phyloP scores from a whole-genome alignment of 2,329 filamentous ascomycete genomes.

The Xylaria arbuscula region DNA sequence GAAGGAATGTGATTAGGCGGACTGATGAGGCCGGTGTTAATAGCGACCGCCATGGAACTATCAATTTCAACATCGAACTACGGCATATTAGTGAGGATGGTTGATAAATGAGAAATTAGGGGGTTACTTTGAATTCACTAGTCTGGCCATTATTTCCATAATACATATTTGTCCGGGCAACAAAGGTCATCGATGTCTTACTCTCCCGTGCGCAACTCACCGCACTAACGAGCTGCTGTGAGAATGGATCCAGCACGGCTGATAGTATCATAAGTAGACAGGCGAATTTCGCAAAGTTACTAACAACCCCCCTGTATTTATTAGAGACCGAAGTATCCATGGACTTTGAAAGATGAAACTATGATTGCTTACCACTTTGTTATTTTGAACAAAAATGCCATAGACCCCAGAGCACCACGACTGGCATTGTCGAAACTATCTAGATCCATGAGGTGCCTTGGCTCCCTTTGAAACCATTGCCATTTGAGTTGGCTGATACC shows the following conservation, averaged over 20 bases:
- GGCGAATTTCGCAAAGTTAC: background rate
- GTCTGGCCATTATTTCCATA: background rate
- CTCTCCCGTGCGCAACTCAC: background rate
- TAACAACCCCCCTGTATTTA: background rate
- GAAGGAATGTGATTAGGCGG: slow-evolving; percentile 13
- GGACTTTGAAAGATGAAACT: background rate
- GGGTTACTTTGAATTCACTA: background rate
- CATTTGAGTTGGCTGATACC: slow-evolving; percentile 15
- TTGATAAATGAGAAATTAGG: background rate
- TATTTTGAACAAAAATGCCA: slow-evolving; percentile 3
- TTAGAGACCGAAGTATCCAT: background rate
- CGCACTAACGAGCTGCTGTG: background rate
- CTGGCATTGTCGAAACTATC: slow-evolving; percentile 11
- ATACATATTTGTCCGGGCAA: background rate
- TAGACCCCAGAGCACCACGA: slow-evolving; percentile 11
- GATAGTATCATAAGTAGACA: background rate
- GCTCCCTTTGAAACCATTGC: slow-evolving; percentile 4
- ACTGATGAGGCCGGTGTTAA: slow-evolving; percentile 10
- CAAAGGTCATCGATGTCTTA: background rate
- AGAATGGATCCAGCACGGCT: background rate
- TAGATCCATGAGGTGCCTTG: slow-evolving; percentile 1
- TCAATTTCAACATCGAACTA: background rate
- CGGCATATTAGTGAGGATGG: background rate
- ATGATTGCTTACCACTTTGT: background rate
- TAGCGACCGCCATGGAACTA: slow-evolving; percentile 5